Evolutionary conservation across 331 rosid genomes (phyloP).

Genomic region (Quercus phellos): DNA sequence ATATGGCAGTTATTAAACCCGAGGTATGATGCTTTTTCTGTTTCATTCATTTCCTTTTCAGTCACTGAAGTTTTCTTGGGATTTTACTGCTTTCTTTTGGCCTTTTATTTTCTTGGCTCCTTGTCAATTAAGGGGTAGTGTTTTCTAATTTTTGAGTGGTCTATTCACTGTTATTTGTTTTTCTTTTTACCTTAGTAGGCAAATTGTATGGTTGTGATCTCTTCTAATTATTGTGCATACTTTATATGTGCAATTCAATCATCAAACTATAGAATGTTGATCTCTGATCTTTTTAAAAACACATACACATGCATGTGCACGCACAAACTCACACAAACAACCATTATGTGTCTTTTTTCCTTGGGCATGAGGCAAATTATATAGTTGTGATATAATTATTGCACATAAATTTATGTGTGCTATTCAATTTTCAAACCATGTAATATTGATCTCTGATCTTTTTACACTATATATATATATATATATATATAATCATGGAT

Average conservation of each 20-base stretch:
- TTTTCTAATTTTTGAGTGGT: background rate
- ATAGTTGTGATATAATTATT: background rate
- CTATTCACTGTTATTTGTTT: background rate
- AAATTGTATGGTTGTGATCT: background rate
- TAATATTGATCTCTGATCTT: background rate
- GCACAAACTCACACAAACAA: too few species aligned
- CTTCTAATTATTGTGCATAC: background rate
- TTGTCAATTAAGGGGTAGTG: background rate
- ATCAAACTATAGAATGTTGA: background rate
- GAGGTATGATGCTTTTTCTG: constrained; percentile 56
- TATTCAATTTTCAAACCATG: background rate
- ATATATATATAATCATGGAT: background rate
- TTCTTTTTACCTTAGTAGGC: background rate
- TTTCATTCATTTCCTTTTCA: background rate
- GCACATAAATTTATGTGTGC: background rate
- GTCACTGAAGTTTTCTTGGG: constrained; percentile 6
- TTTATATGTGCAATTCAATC: background rate
- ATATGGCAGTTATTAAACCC: constrained; percentile 76
- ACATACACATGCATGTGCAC: background rate
- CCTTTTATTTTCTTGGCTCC: background rate
- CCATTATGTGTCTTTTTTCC: background rate
- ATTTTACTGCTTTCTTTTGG: background rate
- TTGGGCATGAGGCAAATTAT: background rate
- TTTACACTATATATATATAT: background rate
- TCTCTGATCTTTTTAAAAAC: background rate